Evolutionary conservation across 768 basidiomycete genomes (phyloP).

Genomic region (Lactarius akahatsu): DNA sequence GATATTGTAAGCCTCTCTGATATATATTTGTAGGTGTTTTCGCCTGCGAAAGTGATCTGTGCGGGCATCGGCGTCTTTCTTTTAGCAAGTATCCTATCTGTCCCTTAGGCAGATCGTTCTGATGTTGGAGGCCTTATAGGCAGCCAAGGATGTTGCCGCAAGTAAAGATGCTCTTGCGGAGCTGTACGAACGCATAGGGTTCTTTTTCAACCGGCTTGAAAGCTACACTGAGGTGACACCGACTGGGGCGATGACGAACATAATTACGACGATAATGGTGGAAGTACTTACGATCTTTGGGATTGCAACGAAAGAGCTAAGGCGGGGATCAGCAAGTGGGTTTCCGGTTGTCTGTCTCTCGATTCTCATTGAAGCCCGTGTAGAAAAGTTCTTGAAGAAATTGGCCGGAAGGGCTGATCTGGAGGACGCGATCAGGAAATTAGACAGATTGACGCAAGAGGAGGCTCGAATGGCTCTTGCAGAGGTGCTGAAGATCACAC

Average conservation of each 20-base stretch:
- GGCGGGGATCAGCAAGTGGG: not conserved
- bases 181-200: not conserved
- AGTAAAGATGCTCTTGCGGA: not conserved
- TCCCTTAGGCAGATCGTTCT: not conserved
- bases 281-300: not conserved
- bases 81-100: not conserved
- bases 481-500: not conserved
- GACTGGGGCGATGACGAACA: not conserved
- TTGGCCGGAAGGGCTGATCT: no score
- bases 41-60: not conserved
- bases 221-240: not conserved
- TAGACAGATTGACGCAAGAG: not conserved
- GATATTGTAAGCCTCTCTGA: no score
- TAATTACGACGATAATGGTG: not conserved
- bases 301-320: not conserved
- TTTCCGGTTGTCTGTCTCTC: not conserved
- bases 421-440: not conserved
- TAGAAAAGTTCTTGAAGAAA: not conserved
- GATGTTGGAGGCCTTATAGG: not conserved
- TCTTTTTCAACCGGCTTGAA: not conserved
- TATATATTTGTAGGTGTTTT: no score
- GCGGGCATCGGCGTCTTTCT: not conserved
- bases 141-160: not conserved
- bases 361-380: fast-evolving
- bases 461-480: not conserved